A percentile compares a stretch with the other conserved stretches of the same genome.
Evolutionary conservation across 768 basidiomycete genomes (phyloP).

Genomic region (Punctularia strigosozonata): DNA sequence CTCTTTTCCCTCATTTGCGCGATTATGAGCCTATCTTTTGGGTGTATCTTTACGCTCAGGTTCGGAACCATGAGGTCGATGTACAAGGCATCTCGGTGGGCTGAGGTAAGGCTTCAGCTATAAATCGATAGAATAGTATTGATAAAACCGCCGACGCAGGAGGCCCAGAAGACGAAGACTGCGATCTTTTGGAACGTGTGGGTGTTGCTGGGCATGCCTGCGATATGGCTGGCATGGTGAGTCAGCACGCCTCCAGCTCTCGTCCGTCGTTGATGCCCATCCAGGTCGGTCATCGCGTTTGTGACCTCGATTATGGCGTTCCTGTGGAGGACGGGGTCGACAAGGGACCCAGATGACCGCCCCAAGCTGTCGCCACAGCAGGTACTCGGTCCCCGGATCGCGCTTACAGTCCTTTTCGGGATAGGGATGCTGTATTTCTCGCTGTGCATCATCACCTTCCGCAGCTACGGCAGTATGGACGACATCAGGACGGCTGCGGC

Average conservation of each 20-base stretch:
- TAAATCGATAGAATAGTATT: neutral
- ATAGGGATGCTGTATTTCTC: constrained; percentile 51
- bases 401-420: constrained; percentile 38
- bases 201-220: constrained; percentile 56
- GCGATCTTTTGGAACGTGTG: constrained; percentile 54
- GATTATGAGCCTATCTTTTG: constrained; percentile 60
- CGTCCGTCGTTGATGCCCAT: neutral
- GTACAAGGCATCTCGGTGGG: constrained; percentile 62
- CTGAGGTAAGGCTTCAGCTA: constrained; percentile 34
- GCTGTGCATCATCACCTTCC: constrained; percentile 51
- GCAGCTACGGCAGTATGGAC: constrained; percentile 36
- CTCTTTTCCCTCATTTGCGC: constrained; percentile 56
- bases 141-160: constrained; percentile 22
- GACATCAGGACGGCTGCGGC: neutral
- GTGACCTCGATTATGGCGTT: constrained; percentile 50
- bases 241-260: constrained; percentile 5
- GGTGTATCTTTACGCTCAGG: constrained; percentile 62
- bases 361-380: constrained; percentile 24
- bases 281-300: constrained; percentile 59
- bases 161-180: constrained; percentile 40
- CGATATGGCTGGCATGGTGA: constrained; percentile 61
- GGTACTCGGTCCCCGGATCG: constrained; percentile 41
- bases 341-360: constrained; percentile 22
- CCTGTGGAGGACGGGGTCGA: constrained; percentile 52
- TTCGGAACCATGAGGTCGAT: constrained; percentile 66